phyloP scores from a whole-genome alignment of 495 filamentous ascomycete genomes.

The Apodospora peruviana region DNA sequence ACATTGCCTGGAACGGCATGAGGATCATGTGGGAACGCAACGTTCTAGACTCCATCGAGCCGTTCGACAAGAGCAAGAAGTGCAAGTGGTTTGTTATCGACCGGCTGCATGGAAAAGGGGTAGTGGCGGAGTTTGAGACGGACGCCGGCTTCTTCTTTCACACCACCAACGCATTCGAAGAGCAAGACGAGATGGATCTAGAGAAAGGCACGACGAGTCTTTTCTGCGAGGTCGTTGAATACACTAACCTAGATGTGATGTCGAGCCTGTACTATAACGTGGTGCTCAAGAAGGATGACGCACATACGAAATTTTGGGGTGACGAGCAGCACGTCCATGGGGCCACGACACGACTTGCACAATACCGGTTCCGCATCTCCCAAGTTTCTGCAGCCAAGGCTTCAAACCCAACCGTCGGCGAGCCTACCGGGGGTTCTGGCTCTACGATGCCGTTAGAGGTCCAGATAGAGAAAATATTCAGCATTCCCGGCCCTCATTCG shows the following conservation, averaged over 20 bases:
- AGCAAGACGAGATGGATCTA: conserved; percentile 24
- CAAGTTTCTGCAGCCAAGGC: neutral
- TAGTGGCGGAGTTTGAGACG: conserved; percentile 55
- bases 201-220: conserved; percentile 26
- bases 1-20: conserved; percentile 41
- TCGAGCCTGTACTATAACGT: conserved; percentile 57
- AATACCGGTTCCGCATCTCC: conserved; percentile 46
- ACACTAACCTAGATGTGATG: conserved; percentile 51
- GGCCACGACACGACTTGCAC: conserved; percentile 30
- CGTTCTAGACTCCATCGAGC: conserved; percentile 49
- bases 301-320: conserved; percentile 19
- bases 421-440: neutral
- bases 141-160: conserved; percentile 70
- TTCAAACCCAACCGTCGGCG: neutral
- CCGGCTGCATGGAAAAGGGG: conserved; percentile 41
- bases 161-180: conserved; percentile 68
- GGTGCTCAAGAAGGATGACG: conserved; percentile 35
- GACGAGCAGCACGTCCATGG: conserved; percentile 25
- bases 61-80: conserved; percentile 44
- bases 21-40: conserved; percentile 54
- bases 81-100: conserved; percentile 69
- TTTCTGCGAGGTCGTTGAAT: conserved; percentile 53
- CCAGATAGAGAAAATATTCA: conserved; percentile 32
- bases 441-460: neutral
- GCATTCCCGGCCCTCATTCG: conserved; percentile 30